Conservation (phyloP, 2,329 filamentous ascomycete species). For the Neonectria magnoliae region DNA sequence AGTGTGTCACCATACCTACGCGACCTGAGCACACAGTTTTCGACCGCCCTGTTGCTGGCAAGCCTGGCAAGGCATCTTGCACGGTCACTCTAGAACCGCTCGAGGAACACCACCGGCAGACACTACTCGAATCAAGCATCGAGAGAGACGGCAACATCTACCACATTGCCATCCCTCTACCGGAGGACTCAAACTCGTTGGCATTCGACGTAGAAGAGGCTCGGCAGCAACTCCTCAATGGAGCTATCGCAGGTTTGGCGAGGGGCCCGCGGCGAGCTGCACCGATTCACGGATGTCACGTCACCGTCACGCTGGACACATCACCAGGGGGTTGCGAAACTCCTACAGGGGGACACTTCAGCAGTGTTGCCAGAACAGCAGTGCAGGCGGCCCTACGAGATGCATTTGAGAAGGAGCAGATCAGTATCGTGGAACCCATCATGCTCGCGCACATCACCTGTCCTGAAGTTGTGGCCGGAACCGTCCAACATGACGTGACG, state of each 20-base stretch:
- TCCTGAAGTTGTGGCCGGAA: constrained; percentile 82
- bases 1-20: constrained; percentile 73
- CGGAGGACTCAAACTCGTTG: constrained; percentile 57
- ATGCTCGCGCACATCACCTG: constrained; percentile 91
- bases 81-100: constrained; percentile 74
- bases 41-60: constrained; percentile 83
- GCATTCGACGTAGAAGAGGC: constrained; percentile 61
- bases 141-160: constrained; percentile 77
- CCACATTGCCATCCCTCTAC: constrained; percentile 65
- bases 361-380: constrained; percentile 69
- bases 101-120: constrained; percentile 51
- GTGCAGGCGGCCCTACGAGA: constrained; percentile 75
- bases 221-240: constrained; percentile 75
- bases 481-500: constrained; percentile 83
- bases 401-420: constrained; percentile 62
- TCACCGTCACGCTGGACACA: constrained; percentile 76
- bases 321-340: constrained; percentile 63
- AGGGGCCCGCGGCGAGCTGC: constrained; percentile 84
- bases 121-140: constrained; percentile 54
- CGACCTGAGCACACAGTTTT: constrained; percentile 70
- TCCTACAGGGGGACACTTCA: constrained; percentile 73
- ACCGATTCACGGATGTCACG: constrained; percentile 79
- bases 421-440: constrained; percentile 88
- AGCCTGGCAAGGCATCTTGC: constrained; percentile 80
- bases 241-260: constrained; percentile 83